Conservation (phyloP, 2,329 filamentous ascomycete genomes). For the Fusarium nematophilum region DNA sequence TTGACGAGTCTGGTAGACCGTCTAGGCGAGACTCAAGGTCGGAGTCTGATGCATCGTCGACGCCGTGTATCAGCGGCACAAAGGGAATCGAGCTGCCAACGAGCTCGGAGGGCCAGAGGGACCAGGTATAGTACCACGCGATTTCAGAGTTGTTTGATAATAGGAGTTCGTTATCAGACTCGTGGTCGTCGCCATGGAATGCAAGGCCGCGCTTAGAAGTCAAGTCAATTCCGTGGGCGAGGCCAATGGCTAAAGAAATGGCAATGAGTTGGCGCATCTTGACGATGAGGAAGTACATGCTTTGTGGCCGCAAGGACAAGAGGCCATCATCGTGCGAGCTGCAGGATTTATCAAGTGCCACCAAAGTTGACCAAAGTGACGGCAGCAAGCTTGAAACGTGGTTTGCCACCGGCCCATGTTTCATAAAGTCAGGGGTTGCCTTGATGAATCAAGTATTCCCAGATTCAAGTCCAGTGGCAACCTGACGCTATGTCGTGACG, state of each 20-base stretch:
- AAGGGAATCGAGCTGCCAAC: slow-evolving; percentile 48
- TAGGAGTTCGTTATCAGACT: slow-evolving; percentile 50
- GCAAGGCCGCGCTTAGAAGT: slow-evolving; percentile 41
- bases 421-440: slow-evolving; percentile 27
- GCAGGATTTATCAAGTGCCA: neutral
- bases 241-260: slow-evolving; percentile 1
- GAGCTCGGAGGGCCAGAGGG: slow-evolving; percentile 43
- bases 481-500: slow-evolving; percentile 12
- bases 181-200: slow-evolving; percentile 39
- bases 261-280: slow-evolving; percentile 22
- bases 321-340: neutral
- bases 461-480: neutral
- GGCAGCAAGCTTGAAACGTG: slow-evolving; percentile 28
- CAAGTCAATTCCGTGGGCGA: slow-evolving; percentile 19
- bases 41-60: slow-evolving; percentile 47
- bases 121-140: slow-evolving; percentile 58
- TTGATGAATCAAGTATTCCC: slow-evolving; percentile 11
- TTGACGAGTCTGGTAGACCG: slow-evolving; percentile 48
- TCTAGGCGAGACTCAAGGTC: slow-evolving; percentile 43
- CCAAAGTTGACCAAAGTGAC: no score
- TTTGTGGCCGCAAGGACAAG: no score
- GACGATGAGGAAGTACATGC: no score
- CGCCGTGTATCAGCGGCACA: slow-evolving; percentile 52
- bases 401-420: slow-evolving; percentile 4
- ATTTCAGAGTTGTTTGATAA: slow-evolving; percentile 52